phyloP scores from a whole-genome alignment of 2,329 filamentous ascomycete genomes.

The Ascochyta clinopodiicola region DNA sequence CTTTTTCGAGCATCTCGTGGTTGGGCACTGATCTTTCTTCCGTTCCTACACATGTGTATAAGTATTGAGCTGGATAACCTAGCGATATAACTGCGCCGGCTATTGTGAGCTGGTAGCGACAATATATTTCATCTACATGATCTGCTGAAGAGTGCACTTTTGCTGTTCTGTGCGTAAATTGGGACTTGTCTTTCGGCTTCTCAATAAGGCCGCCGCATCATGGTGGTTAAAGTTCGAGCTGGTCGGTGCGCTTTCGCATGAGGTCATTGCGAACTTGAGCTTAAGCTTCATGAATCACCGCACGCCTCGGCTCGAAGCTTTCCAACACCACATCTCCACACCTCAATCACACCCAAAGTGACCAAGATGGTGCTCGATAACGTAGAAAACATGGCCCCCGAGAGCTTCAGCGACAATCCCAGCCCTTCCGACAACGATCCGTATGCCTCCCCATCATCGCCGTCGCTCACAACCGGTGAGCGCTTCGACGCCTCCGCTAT shows the following conservation, averaged over 20 bases:
- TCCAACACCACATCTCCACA: constrained; percentile 32
- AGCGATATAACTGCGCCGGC: constrained; percentile 9
- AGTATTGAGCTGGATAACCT: constrained; percentile 11
- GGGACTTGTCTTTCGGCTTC: neutral
- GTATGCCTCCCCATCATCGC: constrained; percentile 37
- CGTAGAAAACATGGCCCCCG: constrained; percentile 35
- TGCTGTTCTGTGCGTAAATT: no score
- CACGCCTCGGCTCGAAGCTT: constrained; percentile 21
- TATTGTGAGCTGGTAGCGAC: neutral
- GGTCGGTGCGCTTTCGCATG: constrained; percentile 26
- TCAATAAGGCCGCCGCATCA: neutral
- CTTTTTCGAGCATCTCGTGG: constrained; percentile 8
- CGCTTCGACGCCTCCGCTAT: constrained; percentile 49
- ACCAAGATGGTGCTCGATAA: constrained; percentile 52
- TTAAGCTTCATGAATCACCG: constrained; percentile 22
- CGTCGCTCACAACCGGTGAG: constrained; percentile 4
- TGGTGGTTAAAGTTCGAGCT: constrained; percentile 16
- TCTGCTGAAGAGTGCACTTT: no score
- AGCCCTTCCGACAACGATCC: constrained; percentile 48
- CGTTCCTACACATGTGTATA: constrained; percentile 18
- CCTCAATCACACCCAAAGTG: neutral
- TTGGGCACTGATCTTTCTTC: neutral
- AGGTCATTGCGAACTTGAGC: constrained; percentile 32
- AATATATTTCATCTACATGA: constrained; percentile 1
- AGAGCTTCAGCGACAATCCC: constrained; percentile 41